phyloP scores from a whole-genome alignment of 2,329 filamentous ascomycete species.

The Cryphonectria naterciae region DNA sequence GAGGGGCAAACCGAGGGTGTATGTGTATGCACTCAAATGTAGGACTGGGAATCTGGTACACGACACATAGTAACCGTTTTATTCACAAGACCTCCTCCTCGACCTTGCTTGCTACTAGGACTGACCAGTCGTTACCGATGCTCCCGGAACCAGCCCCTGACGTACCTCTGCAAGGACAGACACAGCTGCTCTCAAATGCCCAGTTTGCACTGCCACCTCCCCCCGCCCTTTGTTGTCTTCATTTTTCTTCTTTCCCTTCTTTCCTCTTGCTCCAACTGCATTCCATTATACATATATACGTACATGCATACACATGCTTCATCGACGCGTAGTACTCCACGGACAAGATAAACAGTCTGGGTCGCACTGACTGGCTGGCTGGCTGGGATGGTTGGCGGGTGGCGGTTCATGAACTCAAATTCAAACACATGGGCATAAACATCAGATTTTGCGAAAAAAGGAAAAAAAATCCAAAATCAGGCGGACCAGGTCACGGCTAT shows the following conservation, averaged over 20 bases:
- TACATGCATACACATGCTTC: too few relatives aligned
- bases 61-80: too few relatives aligned
- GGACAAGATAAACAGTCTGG: too few relatives aligned
- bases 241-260: too few relatives aligned
- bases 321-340: too few relatives aligned
- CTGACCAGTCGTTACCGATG: background rate
- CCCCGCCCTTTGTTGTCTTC: too few relatives aligned
- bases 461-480: too few relatives aligned
- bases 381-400: too few relatives aligned
- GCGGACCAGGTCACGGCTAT: background rate
- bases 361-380: too few relatives aligned
- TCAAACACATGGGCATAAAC: background rate
- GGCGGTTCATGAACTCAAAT: too few relatives aligned
- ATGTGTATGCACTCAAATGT: background rate
- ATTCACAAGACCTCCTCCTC: background rate
- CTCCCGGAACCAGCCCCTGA: background rate
- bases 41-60: background rate
- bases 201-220: background rate
- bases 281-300: too few relatives aligned
- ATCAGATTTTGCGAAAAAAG: too few relatives aligned
- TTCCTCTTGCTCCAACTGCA: background rate
- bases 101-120: background rate
- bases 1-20: background rate
- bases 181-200: background rate
- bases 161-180: background rate